Evolutionary conservation across 768 basidiomycete species (phyloP).

Genomic region (Clavulina sp.): DNA sequence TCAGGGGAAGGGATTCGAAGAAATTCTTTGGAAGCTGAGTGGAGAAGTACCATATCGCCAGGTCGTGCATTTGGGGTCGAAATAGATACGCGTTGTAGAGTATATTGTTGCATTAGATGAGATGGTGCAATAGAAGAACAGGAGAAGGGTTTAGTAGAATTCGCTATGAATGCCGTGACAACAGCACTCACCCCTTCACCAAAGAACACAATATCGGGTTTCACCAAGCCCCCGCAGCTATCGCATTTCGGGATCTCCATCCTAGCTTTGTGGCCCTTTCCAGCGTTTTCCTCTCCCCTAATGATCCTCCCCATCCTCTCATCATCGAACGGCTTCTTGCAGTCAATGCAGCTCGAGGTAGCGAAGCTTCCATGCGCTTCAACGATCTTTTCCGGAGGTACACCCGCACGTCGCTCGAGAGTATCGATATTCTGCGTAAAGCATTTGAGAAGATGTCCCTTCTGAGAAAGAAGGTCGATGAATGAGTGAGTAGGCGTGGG

Average conservation of each 20-base stretch:
- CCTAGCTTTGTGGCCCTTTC: no score
- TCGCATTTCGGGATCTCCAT: conserved; percentile 46
- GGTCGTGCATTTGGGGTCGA: neutral
- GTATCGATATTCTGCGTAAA: conserved; percentile 89
- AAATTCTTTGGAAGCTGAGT: conserved; percentile 57
- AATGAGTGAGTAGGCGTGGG: conserved; percentile 87
- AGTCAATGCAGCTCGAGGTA: conserved; percentile 64
- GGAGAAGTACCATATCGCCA: neutral
- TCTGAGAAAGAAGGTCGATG: conserved; percentile 58
- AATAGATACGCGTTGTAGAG: neutral
- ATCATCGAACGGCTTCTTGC: conserved; percentile 38
- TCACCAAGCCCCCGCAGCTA: conserved; percentile 54
- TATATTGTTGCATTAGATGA: no score
- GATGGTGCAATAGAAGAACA: no score
- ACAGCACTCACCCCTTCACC: conserved; percentile 47
- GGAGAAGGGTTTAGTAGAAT: no score
- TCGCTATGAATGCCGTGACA: neutral
- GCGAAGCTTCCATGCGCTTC: conserved; percentile 98
- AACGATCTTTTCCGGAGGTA: conserved; percentile 55
- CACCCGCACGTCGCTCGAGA: conserved; percentile 67
- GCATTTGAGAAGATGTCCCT: conserved; percentile 51
- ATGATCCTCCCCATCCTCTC: conserved; percentile 50
- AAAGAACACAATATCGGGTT: conserved; percentile 93
- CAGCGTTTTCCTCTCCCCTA: no score
- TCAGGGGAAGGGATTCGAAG: conserved; percentile 31